Evolutionary conservation across 257 asterid genomes (phyloP).

Genomic region (Salvia hispanica): DNA sequence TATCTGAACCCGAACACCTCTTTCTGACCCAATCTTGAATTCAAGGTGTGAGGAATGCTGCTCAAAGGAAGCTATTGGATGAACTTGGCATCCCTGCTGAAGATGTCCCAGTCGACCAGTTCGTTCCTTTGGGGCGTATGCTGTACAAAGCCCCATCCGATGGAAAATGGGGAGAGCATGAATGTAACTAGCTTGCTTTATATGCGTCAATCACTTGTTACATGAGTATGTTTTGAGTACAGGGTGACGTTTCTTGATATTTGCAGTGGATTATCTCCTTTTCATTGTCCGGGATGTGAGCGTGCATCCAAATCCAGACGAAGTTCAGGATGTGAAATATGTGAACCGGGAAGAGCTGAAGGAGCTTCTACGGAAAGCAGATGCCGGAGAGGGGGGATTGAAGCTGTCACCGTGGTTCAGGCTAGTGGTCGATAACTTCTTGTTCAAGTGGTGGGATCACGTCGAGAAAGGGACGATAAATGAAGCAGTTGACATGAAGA

Average conservation of each 20-base stretch:
- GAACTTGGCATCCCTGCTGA: slow-evolving; percentile 88
- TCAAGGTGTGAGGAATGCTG: slow-evolving; percentile 90
- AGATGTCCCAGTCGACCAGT: slow-evolving; percentile 84
- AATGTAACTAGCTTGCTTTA: slow-evolving; percentile 48
- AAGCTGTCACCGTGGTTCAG: slow-evolving; percentile 97
- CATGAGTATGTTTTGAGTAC: neutral
- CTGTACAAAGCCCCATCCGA: slow-evolving; percentile 96
- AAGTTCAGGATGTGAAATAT: slow-evolving; percentile 78
- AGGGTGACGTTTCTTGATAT: slow-evolving; percentile 1
- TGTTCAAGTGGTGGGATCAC: slow-evolving; percentile 98
- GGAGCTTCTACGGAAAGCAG: slow-evolving; percentile 82
- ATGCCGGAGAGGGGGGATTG: slow-evolving; percentile 88
- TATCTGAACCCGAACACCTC: neutral
- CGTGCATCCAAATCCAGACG: slow-evolving; percentile 85
- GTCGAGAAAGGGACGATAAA: slow-evolving; percentile 78
- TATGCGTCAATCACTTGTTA: neutral
- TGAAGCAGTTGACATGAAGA: slow-evolving; percentile 81
- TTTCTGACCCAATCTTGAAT: slow-evolving; percentile 21
- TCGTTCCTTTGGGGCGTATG: slow-evolving; percentile 82
- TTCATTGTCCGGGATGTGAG: slow-evolving; percentile 79
- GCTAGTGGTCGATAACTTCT: slow-evolving; percentile 80
- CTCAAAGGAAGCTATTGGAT: slow-evolving; percentile 92
- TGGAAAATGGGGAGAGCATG: slow-evolving; percentile 99
- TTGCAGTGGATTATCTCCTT: slow-evolving; percentile 91
- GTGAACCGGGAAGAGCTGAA: slow-evolving; percentile 70